phyloP scores from a whole-genome alignment of 208 protist genomes.

The Leishmania amazonensis region DNA sequence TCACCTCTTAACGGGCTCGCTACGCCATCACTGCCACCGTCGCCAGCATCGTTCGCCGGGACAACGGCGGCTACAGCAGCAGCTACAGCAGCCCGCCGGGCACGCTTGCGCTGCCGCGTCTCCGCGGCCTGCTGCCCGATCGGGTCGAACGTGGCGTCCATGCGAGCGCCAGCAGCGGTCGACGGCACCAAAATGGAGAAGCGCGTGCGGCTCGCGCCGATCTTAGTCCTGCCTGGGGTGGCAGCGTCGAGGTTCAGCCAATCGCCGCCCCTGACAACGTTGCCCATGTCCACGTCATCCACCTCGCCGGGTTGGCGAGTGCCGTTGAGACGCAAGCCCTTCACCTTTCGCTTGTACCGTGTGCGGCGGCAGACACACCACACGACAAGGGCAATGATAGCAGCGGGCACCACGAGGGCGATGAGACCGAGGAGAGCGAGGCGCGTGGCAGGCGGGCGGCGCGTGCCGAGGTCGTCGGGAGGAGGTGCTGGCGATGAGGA shows the following conservation, averaged over 20 bases:
- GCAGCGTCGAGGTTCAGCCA: conserved; percentile 36
- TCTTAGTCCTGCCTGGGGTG: not conserved
- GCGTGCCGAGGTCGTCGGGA: conserved; percentile 7
- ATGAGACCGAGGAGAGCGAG: conserved; percentile 38
- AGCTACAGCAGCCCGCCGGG: conserved; percentile 31
- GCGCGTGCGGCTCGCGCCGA: conserved; percentile 1
- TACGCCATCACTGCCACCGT: not conserved
- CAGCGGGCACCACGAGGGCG: conserved; percentile 47
- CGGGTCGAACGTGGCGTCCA: conserved; percentile 53
- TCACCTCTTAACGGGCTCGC: conserved; percentile 1
- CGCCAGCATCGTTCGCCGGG: not conserved
- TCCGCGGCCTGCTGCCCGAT: conserved; percentile 58
- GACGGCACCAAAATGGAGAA: not conserved
- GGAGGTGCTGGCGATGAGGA: not conserved
- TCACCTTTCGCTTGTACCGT: conserved; percentile 32
- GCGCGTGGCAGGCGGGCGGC: not conserved
- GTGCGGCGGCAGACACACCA: conserved; percentile 39
- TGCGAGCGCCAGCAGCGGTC: not conserved
- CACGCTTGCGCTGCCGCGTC: conserved; percentile 43
- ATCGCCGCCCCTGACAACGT: conserved; percentile 42
- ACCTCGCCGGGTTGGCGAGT: conserved; percentile 45
- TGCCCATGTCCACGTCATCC: conserved; percentile 54
- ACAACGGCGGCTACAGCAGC: conserved; percentile 21
- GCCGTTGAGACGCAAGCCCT: conserved; percentile 51
- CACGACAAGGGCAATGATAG: conserved; percentile 25